phyloP scores from a whole-genome alignment of 345 rosid genomes.

The Geranium rotundifolium region DNA sequence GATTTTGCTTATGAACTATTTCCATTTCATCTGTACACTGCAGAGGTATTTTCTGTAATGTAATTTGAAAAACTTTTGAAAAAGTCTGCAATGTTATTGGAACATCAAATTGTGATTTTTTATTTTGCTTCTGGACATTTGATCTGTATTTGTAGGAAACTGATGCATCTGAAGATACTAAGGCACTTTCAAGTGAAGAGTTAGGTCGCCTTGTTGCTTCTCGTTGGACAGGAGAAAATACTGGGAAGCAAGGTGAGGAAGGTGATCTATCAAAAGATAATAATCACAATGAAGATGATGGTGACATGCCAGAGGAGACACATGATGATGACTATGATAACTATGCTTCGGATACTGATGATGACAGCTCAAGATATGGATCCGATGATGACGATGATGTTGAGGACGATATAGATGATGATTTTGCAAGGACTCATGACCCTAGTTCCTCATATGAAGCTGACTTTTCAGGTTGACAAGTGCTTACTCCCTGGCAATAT shows the following conservation, averaged over 20 bases:
- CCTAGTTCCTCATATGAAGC: not conserved
- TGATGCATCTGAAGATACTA: conserved; percentile 33
- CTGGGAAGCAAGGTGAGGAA: conserved; percentile 33
- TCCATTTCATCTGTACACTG: not conserved
- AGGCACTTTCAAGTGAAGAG: conserved; percentile 73
- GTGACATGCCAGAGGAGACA: conserved; percentile 29
- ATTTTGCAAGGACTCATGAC: not conserved
- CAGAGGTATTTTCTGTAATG: too few species aligned
- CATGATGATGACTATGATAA: conserved; percentile 49
- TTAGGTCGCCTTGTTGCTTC: conserved; percentile 90
- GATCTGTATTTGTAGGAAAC: conserved; percentile 27
- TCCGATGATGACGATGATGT: not conserved
- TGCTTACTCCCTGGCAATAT: not conserved
- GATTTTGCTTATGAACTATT: too few species aligned
- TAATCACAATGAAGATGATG: conserved; percentile 24
- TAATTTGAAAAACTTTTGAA: too few species aligned
- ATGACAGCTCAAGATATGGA: conserved; percentile 1
- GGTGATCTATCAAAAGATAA: conserved; percentile 16
- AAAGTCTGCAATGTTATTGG: not conserved
- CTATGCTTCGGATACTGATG: conserved; percentile 65
- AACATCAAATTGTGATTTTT: not conserved
- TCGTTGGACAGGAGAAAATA: conserved; percentile 86
- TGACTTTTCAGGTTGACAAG: not conserved
- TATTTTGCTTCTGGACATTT: not conserved
- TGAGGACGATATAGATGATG: not conserved